These are phyloP conservation scores for Penstemon barbatus DNA, from an alignment of 257 asterid genomes.

Conservation along the genomic window DNA sequence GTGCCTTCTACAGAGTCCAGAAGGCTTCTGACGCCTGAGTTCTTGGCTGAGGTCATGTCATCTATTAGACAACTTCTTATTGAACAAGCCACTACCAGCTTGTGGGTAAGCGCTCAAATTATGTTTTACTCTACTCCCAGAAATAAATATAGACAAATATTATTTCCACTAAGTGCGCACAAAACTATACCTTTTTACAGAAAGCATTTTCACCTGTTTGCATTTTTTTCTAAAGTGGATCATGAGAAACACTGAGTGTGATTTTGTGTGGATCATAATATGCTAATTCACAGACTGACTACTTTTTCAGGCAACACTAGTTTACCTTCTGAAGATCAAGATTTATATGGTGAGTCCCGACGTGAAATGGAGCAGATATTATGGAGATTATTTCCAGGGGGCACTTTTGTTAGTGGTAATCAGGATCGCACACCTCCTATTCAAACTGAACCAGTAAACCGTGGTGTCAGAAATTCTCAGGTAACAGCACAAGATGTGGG, in stretches of 20 bases:
- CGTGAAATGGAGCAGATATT: conserved; percentile 62
- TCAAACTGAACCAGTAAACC: conserved; percentile 12
- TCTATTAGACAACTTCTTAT: conserved; percentile 59
- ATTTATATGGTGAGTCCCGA: conserved; percentile 41
- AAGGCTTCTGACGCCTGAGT: conserved; percentile 83
- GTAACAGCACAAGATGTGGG: conserved; percentile 43
- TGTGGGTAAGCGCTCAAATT: conserved; percentile 58
- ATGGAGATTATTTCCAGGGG: conserved; percentile 55
- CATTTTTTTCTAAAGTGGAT: too few species aligned
- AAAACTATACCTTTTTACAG: too few species aligned
- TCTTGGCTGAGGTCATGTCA: conserved; percentile 69
- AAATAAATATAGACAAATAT: neutral
- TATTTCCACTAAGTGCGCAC: neutral
- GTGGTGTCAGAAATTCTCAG: conserved; percentile 25
- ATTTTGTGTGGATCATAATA: neutral
- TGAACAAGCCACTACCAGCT: conserved; percentile 70
- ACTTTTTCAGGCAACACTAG: conserved; percentile 42
- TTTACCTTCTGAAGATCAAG: conserved; percentile 47
- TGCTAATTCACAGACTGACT: neutral
- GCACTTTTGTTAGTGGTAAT: conserved; percentile 33
- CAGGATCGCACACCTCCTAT: conserved; percentile 23
- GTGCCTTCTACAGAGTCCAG: conserved; percentile 38
- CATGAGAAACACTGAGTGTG: too few species aligned
- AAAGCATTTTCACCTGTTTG: too few species aligned
- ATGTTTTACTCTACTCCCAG: neutral